These are phyloP conservation scores for Stenogyne calaminthoides DNA, from an alignment of 305 asterid species.

Conservation along the genomic window DNA sequence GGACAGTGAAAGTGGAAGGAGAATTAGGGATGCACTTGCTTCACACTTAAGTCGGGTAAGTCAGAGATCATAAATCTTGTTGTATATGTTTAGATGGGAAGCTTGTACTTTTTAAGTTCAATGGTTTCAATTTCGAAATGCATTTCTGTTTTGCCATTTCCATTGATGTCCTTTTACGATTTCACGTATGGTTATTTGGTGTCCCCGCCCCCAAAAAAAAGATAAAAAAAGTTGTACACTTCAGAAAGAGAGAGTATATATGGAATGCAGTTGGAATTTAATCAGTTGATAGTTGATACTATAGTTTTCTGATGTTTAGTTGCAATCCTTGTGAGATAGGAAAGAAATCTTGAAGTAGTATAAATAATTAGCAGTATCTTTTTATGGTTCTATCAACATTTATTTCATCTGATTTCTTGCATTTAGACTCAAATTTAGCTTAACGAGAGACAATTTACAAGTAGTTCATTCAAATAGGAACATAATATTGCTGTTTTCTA, in stretches of 20 bases:
- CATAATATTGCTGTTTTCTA: neutral
- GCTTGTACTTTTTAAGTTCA: conserved; percentile 24
- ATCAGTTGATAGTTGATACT: neutral
- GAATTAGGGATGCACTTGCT: conserved; percentile 71
- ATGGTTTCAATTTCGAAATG: conserved; percentile 20
- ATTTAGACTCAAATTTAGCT: neutral
- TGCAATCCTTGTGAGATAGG: neutral
- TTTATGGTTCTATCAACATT: too few species aligned
- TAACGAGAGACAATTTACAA: neutral
- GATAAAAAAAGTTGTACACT: neutral
- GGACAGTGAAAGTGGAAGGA: conserved; percentile 61
- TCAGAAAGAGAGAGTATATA: neutral
- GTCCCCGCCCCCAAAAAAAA: neutral
- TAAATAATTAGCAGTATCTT: too few species aligned
- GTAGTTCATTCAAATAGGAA: neutral
- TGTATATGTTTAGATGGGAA: conserved; percentile 19
- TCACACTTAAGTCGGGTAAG: conserved; percentile 65
- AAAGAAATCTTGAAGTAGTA: neutral
- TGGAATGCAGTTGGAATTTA: conserved; percentile 9
- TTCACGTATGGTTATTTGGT: neutral
- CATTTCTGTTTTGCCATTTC: conserved; percentile 29
- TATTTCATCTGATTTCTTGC: neutral
- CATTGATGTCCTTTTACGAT: conserved; percentile 1
- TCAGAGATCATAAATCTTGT: conserved; percentile 49
- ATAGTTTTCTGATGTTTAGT: neutral